Percentiles rank a stretch among this genome's conserved stretches.
These are phyloP conservation scores for Corymbia citriodora DNA, from an alignment of 441 rosid species.

Conservation along the genomic window DNA sequence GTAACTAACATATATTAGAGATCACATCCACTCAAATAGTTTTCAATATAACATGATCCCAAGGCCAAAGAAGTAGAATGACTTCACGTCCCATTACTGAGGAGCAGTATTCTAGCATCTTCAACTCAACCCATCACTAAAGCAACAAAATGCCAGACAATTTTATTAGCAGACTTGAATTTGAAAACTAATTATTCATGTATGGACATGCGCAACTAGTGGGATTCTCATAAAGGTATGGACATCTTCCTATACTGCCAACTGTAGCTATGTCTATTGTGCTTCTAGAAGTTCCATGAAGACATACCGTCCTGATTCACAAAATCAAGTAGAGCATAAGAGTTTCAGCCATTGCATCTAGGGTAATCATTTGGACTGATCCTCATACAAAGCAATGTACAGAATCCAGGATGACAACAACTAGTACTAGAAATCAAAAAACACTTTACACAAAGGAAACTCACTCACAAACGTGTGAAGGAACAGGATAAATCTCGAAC, in stretches of 20 bases:
- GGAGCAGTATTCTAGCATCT: neutral
- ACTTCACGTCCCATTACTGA: neutral
- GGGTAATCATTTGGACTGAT: neutral
- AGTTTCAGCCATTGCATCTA: fast-evolving
- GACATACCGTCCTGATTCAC: neutral
- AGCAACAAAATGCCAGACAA: neutral
- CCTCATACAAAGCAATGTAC: neutral
- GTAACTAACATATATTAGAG: neutral
- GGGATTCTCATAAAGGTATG: neutral
- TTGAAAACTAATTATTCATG: neutral
- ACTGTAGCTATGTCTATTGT: neutral
- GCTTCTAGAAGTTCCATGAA: neutral
- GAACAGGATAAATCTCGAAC: neutral
- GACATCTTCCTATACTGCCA: neutral
- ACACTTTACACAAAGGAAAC: neutral
- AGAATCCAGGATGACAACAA: neutral
- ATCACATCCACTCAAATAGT: neutral
- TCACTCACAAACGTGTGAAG: neutral
- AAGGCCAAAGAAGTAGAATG: neutral
- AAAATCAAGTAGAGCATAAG: neutral
- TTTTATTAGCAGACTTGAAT: neutral
- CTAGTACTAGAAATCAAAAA: neutral
- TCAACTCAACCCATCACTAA: neutral
- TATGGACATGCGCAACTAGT: neutral
- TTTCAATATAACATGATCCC: neutral